Conservation (phyloP, 2,329 filamentous ascomycete species). For the Dactylonectria estremocensis region DNA sequence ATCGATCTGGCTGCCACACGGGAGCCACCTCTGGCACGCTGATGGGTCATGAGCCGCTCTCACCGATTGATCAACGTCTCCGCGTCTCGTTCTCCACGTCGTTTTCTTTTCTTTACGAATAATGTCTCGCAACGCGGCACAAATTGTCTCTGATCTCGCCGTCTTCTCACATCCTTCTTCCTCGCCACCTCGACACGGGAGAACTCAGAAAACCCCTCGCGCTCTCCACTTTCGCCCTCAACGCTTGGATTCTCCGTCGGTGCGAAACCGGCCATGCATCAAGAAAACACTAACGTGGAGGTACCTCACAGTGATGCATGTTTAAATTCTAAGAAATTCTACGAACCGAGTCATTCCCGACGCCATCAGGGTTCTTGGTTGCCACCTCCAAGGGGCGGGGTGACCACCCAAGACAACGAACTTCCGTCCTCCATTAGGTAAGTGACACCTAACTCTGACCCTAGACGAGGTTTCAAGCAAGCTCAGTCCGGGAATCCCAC, state of each 20-base stretch:
- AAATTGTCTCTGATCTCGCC: background rate
- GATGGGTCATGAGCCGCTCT: constrained; percentile 10
- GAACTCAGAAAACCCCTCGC: background rate
- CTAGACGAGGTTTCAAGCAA: background rate
- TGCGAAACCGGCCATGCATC: background rate
- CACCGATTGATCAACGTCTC: background rate
- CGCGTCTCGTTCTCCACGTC: background rate
- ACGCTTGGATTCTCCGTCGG: background rate
- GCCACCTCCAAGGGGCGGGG: too few species aligned
- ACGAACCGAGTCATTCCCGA: background rate
- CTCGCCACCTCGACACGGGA: too few species aligned
- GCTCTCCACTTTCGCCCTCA: background rate
- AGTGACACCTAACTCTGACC: background rate
- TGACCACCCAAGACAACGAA: background rate
- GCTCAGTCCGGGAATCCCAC: background rate
- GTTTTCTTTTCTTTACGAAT: too few species aligned
- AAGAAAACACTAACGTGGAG: background rate
- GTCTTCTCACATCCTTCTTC: background rate
- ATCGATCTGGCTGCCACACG: constrained; percentile 18
- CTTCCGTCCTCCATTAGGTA: background rate
- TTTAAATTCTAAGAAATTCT: background rate
- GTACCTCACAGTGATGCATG: background rate
- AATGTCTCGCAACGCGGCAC: background rate
- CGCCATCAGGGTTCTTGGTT: background rate
- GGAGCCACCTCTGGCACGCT: constrained; percentile 4